Conservation (phyloP, 768 basidiomycete genomes). For the Myochromella boudieri region DNA sequence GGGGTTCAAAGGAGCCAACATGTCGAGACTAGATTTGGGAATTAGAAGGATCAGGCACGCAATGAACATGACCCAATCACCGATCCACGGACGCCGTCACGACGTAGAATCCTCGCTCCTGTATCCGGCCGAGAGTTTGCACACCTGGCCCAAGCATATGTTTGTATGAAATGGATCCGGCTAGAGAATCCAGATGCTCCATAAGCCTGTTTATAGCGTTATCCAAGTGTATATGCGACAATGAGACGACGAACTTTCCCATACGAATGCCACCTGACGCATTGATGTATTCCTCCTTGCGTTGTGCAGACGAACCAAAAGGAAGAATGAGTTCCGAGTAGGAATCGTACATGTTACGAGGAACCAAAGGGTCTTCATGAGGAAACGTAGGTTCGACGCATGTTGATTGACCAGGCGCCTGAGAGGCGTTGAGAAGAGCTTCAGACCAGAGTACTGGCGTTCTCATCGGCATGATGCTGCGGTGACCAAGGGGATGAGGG, state of each 20-base stretch:
- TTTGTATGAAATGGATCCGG: slow-evolving; percentile 82
- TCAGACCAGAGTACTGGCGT: slow-evolving; percentile 59
- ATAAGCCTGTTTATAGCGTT: slow-evolving; percentile 46
- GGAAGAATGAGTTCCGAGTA: slow-evolving; percentile 67
- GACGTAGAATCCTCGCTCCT: slow-evolving; percentile 73
- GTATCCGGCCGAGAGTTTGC: slow-evolving; percentile 51
- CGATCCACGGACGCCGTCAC: slow-evolving; percentile 85
- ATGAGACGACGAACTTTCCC: slow-evolving; percentile 45
- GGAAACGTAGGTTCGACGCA: slow-evolving; percentile 11
- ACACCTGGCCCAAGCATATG: slow-evolving; percentile 71
- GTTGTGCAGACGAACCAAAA: slow-evolving; percentile 55
- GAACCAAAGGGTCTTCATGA: slow-evolving; percentile 29
- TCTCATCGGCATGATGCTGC: slow-evolving; percentile 58
- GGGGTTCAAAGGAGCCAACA: slow-evolving; percentile 59
- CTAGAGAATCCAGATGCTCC: slow-evolving; percentile 83
- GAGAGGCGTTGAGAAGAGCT: slow-evolving; percentile 43
- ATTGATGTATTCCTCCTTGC: slow-evolving; percentile 71
- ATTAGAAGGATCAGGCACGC: neutral
- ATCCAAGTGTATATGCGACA: neutral
- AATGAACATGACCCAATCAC: slow-evolving; percentile 27
- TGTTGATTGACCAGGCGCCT: slow-evolving; percentile 13
- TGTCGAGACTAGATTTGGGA: slow-evolving; percentile 50
- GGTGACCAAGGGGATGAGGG: neutral
- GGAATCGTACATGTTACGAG: slow-evolving; percentile 68
- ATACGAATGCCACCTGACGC: slow-evolving; percentile 69